phyloP scores from a whole-genome alignment of 208 protist genomes.

The Histomonas meleagridis region DNA sequence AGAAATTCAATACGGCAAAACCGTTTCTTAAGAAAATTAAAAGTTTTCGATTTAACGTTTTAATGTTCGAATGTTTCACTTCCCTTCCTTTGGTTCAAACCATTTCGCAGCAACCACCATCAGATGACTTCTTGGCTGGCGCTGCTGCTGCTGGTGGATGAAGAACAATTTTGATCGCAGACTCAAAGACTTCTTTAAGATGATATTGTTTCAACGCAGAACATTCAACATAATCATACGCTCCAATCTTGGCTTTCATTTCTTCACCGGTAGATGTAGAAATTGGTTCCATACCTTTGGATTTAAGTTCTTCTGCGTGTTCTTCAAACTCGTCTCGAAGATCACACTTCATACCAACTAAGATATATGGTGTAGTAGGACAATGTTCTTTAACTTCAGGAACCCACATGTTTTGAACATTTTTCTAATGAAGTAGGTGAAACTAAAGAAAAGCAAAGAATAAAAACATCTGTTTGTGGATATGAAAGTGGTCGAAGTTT shows the following conservation, averaged over 20 bases:
- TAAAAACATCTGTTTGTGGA: constrained; percentile 56
- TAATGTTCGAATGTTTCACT: no score
- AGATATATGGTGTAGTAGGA: not conserved
- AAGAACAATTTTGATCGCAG: not conserved
- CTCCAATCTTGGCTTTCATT: not conserved
- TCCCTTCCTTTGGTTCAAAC: no score
- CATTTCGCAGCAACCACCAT: not conserved
- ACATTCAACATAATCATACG: not conserved
- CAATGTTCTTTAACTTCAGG: constrained; percentile 45
- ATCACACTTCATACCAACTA: not conserved
- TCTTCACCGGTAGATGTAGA: not conserved
- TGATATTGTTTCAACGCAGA: not conserved
- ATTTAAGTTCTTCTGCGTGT: not conserved
- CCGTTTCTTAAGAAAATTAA: no score
- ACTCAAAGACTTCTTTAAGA: not conserved
- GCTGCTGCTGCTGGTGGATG: not conserved
- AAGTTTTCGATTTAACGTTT: no score
- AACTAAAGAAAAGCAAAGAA: constrained; percentile 54
- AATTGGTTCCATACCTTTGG: constrained; percentile 5
- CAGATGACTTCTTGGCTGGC: not conserved
- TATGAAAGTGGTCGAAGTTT: constrained; percentile 45
- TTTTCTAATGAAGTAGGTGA: constrained; percentile 56
- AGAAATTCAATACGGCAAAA: no score
- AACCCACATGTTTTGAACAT: constrained; percentile 54
- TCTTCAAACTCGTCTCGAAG: not conserved